Conservation (phyloP, 345 rosid species). For the Salix purpurea region DNA sequence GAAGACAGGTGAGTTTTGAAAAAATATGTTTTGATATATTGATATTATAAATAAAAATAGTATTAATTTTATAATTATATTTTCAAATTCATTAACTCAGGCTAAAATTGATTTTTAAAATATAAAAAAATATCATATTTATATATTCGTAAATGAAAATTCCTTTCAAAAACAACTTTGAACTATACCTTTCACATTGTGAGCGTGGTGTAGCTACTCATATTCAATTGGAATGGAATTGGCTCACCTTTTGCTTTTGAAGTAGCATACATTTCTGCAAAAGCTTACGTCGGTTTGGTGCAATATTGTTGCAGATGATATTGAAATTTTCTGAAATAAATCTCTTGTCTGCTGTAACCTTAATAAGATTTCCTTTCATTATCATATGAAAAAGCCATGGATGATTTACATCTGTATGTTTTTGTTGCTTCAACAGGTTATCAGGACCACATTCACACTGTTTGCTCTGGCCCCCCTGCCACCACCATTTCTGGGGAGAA, state of each 20-base stretch:
- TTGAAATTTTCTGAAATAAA: background rate
- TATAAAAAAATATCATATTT: too few species aligned
- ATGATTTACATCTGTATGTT: slow-evolving; percentile 8
- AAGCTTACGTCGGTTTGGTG: background rate
- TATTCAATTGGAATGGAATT: slow-evolving; percentile 10
- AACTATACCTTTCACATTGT: slow-evolving; percentile 17
- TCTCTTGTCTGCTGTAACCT: background rate
- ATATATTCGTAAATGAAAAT: too few species aligned
- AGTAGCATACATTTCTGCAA: background rate
- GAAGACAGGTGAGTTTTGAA: too few species aligned
- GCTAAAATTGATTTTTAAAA: too few species aligned
- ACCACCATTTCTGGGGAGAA: slow-evolving; percentile 76
- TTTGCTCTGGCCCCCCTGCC: slow-evolving; percentile 80
- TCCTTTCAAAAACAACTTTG: slow-evolving; percentile 19
- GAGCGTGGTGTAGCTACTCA: slow-evolving; percentile 42
- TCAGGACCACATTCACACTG: slow-evolving; percentile 74
- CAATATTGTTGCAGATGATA: slow-evolving; percentile 1
- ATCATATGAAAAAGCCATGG: background rate
- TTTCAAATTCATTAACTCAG: too few species aligned
- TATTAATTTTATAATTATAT: too few species aligned
- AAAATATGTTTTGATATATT: too few species aligned
- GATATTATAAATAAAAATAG: too few species aligned
- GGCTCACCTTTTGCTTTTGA: background rate
- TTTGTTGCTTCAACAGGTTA: slow-evolving; percentile 44
- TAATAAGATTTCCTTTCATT: slow-evolving; percentile 6